Evolutionary conservation across 73 alveolate species (phyloP).

Genomic region (Uronychia setigera): DNA sequence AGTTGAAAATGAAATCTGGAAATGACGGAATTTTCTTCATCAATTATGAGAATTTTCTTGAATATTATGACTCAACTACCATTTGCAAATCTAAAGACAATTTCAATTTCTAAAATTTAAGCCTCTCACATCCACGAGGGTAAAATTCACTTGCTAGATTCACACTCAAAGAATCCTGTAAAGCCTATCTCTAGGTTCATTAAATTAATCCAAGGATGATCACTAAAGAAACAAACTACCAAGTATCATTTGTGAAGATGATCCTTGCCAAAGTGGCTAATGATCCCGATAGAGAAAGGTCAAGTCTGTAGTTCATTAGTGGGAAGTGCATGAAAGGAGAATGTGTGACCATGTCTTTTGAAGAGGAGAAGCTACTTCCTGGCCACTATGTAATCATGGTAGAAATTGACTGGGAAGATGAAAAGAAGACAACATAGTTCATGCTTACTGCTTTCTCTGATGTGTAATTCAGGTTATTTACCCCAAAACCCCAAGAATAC

Average conservation of each 20-base stretch:
- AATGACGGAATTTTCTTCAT: constrained; percentile 91
- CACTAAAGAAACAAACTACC: constrained; percentile 6
- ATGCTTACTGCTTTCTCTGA: constrained; percentile 26
- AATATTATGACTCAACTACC: constrained; percentile 36
- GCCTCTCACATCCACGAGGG: constrained; percentile 5
- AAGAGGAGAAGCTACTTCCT: constrained; percentile 6
- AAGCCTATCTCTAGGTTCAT: constrained; percentile 8
- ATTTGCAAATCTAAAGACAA: constrained; percentile 48
- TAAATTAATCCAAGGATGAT: constrained; percentile 19
- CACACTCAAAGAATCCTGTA: neutral
- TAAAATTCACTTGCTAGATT: neutral
- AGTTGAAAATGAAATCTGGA: constrained; percentile 71
- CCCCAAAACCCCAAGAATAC: neutral
- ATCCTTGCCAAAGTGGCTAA: constrained; percentile 3
- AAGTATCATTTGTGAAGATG: constrained; percentile 19
- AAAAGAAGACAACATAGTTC: constrained; percentile 6
- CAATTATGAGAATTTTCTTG: constrained; percentile 74
- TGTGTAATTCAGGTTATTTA: neutral
- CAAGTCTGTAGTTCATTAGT: constrained; percentile 21
- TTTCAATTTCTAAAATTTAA: neutral
- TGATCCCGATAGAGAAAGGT: constrained; percentile 13
- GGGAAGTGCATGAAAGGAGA: constrained; percentile 44
- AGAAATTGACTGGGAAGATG: constrained; percentile 16
- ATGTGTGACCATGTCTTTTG: constrained; percentile 21
- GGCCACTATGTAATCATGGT: neutral